phyloP scores from a whole-genome alignment of 148 eudicot genomes.

The Fallopia convolvulus region DNA sequence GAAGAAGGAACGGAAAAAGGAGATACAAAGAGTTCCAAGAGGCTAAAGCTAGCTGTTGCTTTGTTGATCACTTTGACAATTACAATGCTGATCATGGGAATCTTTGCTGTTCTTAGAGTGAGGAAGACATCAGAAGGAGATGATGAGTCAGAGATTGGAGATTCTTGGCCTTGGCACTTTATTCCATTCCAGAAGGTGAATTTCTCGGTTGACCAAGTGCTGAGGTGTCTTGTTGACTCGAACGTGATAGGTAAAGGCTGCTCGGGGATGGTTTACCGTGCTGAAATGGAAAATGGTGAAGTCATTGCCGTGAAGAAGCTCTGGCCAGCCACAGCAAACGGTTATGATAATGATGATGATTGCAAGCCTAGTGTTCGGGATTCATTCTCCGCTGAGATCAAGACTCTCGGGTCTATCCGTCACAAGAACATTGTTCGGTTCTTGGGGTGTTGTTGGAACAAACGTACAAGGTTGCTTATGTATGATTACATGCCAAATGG shows the following conservation, averaged over 20 bases:
- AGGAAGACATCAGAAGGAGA: constrained; percentile 36
- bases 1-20: constrained; percentile 13
- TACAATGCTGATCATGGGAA: constrained; percentile 61
- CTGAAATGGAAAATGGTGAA: constrained; percentile 56
- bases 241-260: constrained; percentile 84
- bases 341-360: constrained; percentile 21
- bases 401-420: constrained; percentile 72
- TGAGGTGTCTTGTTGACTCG: constrained; percentile 57
- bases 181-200: constrained; percentile 84
- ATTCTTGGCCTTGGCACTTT: constrained; percentile 72
- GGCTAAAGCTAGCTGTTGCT: constrained; percentile 51
- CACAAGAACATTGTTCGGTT: constrained; percentile 84
- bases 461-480: constrained; percentile 66
- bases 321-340: constrained; percentile 44
- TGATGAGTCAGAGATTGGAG: constrained; percentile 62
- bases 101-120: constrained; percentile 54
- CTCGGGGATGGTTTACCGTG: constrained; percentile 83
- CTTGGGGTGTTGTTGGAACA: constrained; percentile 84
- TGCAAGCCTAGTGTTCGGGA: constrained; percentile 56
- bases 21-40: constrained; percentile 26
- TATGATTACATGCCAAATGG: constrained; percentile 93
- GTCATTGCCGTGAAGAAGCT: constrained; percentile 82
- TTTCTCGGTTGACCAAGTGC: constrained; percentile 64
- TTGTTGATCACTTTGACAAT: constrained; percentile 48
- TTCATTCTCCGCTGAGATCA: constrained; percentile 81